Evolutionary conservation across 164 flowering plant genomes (phyloP), one percentile per base, ranked within the genome.

Genomic region (Umbellularia californica): DNA sequence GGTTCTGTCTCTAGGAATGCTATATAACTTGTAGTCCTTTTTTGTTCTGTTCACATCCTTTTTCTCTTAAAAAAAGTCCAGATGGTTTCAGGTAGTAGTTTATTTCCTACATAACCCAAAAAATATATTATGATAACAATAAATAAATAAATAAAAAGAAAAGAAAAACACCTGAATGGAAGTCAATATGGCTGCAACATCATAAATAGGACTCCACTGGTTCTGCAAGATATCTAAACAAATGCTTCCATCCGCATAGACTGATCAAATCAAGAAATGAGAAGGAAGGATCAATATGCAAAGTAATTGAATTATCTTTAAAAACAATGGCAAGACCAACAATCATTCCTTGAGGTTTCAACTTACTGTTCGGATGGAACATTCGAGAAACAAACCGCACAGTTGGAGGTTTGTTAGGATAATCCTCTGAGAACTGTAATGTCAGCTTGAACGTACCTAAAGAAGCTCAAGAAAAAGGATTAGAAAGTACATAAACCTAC

Each of bases 121-220:
- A 66, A 19, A 12, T 30, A 4, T 28, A 25, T 67, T 3, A 17
- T 27, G 6, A 28, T 30, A 67, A 67, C 41, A 17, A 19, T 11
- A 64, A 64, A 67, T 30, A 27, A 17, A 19, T 23, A 24, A 11
- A 10, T 1, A 65, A 65, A 65, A 24, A 4, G 4, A 22, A 65
- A 69, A 58, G 68, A 50, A 50, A 19, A n/a, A 58, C 75, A 84
- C 88, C 87, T 86, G 88, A 75, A 86, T 86, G 35, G 88, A 86
- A 55, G 88, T 85, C 72, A 85, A 84, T 73, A 85, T 83, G 30
- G 88, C 88, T 22, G 88, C 88, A 50, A 80, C 88, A 79, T 85
- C 88, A 78, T 85, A 85, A 65, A 83, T 85, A 13, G 86, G 88
- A 76, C 88, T 85, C 88, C 86, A 85, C 76, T 85, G 88, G 62